Percentiles rank a stretch among this genome's conserved stretches.
phyloP scores from a whole-genome alignment of 2,329 filamentous ascomycete species.

The Sporothrix variecibatus region DNA sequence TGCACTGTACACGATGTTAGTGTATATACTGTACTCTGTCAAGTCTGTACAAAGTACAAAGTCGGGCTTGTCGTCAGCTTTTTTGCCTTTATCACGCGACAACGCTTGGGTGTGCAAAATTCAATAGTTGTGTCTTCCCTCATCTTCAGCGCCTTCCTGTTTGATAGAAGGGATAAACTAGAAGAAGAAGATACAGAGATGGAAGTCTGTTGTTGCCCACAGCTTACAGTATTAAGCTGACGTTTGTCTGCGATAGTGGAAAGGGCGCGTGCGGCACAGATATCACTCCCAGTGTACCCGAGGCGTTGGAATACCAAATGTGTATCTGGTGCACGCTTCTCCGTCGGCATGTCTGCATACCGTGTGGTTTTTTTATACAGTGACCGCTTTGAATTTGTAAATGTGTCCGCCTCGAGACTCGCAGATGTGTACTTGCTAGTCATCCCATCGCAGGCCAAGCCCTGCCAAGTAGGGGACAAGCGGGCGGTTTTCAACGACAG shows the following conservation, averaged over 20 bases:
- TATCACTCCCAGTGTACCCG: not conserved
- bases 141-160: not conserved
- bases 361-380: not conserved
- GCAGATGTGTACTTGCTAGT: not conserved
- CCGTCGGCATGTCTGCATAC: not conserved
- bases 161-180: not conserved
- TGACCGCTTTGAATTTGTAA: not conserved
- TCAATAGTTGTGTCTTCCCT: not conserved
- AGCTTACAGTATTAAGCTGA: not conserved
- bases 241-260: not conserved
- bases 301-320: not conserved
- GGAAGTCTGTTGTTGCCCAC: not conserved
- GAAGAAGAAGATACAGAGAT: not conserved
- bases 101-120: not conserved
- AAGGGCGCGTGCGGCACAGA: not conserved
- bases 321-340: not conserved
- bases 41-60: not conserved
- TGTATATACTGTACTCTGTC: not conserved
- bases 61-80: not conserved
- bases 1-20: not conserved
- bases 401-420: not conserved
- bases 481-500: not conserved
- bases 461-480: not conserved
- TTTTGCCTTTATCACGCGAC: not conserved
- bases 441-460: constrained; percentile 1